phyloP scores from a whole-genome alignment of 2,329 filamentous ascomycete species.

The Penicillium sp. region DNA sequence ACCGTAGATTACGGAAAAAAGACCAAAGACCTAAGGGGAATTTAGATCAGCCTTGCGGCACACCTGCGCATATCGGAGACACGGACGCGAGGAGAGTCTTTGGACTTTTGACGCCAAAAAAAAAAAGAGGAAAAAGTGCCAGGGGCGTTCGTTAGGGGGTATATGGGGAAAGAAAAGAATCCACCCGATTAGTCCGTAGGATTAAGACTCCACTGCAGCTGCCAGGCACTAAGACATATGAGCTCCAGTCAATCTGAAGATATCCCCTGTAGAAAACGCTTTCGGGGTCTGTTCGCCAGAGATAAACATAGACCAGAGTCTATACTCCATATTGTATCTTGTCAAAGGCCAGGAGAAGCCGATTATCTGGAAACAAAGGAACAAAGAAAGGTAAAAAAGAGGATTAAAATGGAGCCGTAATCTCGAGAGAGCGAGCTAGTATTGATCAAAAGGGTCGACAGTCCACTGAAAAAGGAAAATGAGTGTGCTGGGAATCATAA shows the following conservation, averaged over 20 bases:
- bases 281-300: background rate
- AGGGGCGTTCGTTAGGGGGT: conserved; percentile 30
- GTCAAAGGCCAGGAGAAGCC: background rate
- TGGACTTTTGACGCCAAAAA: conserved; percentile 4
- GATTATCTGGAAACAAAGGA: background rate
- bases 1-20: conserved; percentile 6
- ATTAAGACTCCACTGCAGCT: conserved; percentile 26
- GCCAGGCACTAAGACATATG: conserved; percentile 8
- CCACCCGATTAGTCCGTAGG: conserved; percentile 26
- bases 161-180: conserved; percentile 25
- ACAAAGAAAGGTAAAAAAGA: conserved; percentile 2
- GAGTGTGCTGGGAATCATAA: background rate
- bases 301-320: background rate
- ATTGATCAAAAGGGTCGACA: background rate
- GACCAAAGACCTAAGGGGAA: background rate
- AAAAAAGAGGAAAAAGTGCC: conserved; percentile 7
- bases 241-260: background rate
- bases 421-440: background rate
- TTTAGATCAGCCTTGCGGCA: conserved; percentile 19
- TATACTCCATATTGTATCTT: background rate
- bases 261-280: background rate
- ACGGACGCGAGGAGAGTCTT: conserved; percentile 15
- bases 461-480: conserved; percentile 3
- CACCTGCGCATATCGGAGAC: conserved; percentile 10
- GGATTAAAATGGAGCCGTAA: conserved; percentile 3